phyloP scores from a whole-genome alignment of 2,329 filamentous ascomycete species.

The Apiospora arundinis region DNA sequence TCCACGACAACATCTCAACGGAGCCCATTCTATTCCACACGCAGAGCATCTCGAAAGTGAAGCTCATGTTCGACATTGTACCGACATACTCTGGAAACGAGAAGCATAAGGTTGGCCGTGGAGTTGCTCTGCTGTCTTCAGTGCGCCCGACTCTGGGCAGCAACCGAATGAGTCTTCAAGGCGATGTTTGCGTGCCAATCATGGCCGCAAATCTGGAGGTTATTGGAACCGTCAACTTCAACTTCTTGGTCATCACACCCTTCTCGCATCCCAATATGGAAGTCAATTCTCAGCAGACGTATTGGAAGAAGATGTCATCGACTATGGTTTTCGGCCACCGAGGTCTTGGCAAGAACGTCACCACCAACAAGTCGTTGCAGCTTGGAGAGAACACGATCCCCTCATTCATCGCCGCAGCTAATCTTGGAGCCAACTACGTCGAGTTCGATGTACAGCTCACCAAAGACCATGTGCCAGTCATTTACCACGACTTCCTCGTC shows the following conservation, averaged over 20 bases:
- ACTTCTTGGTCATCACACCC: slow-evolving; percentile 92
- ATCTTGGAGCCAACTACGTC: slow-evolving; percentile 80
- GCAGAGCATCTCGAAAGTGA: slow-evolving; percentile 78
- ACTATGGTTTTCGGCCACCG: slow-evolving; percentile 81
- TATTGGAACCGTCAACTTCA: slow-evolving; percentile 95
- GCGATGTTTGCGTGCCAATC: slow-evolving; percentile 91
- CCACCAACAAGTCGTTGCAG: slow-evolving; percentile 84
- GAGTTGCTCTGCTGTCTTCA: slow-evolving; percentile 84
- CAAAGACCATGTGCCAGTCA: slow-evolving; percentile 98
- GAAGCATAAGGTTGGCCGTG: slow-evolving; percentile 87
- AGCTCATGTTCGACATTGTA: slow-evolving; percentile 91
- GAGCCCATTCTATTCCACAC: slow-evolving; percentile 93
- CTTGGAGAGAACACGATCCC: slow-evolving; percentile 95
- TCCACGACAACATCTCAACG: slow-evolving; percentile 91
- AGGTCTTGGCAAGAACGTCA: slow-evolving; percentile 88
- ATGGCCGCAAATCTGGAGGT: slow-evolving; percentile 85
- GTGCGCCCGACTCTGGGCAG: slow-evolving; percentile 83
- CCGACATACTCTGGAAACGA: slow-evolving; percentile 92
- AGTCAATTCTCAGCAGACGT: slow-evolving; percentile 87
- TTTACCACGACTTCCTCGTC: slow-evolving; percentile 98
- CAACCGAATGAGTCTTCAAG: slow-evolving; percentile 89
- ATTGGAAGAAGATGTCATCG: slow-evolving; percentile 91
- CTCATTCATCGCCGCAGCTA: slow-evolving; percentile 95
- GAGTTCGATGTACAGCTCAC: slow-evolving; percentile 93
- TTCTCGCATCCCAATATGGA: slow-evolving; percentile 95